Evolutionary conservation across 139 green algal genomes (phyloP), one percentile per base, ranked within the genome.

Genomic region (Tetratostichococcus sp.): DNA sequence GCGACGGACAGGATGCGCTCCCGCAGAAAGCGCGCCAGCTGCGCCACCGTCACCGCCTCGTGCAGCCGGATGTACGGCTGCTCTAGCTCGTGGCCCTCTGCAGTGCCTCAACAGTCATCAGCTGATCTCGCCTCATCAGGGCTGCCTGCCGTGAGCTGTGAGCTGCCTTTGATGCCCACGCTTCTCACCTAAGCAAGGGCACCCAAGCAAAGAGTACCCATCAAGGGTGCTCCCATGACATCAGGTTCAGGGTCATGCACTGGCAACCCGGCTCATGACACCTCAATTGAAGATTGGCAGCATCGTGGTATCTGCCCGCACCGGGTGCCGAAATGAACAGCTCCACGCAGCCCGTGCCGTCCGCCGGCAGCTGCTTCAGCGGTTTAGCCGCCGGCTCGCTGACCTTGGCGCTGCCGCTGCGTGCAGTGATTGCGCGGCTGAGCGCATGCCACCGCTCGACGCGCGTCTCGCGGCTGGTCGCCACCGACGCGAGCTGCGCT

Each of bases 1-100:
- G 28, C 26, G 5, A 35, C 62, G n/a, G 35, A 25, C 1, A 28
- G 23, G 28, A 76, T 30, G 6, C 58, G 58, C 23, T 57, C 42
- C 4, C 21, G 30, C 72, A 76, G n/a, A 26, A 70, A 70, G 16
- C 30, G 21, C 19, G 22, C 6, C 31, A 76, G 58, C 58, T 26
- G 6, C 6, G 33, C 25, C 0, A 70, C 58, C 2, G 58, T 30
- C 32, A 70, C 22, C 4, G 1, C 22, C 32, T 70, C 43, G 32
- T 34, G 58, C 32, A 59, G 32, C 5, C 72, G 32, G 26, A 76
- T 26, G 72, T 76, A 76, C 1, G 72, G 72, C 72, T 28, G 26
- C 33, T 76, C 72, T 58, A 76, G 58, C 42, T 30, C 28, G 21
- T 34, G 21, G 6, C 30, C 26, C 70, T 34, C 71, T 30, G 39